A percentile compares a stretch with the other conserved stretches of the same genome.
Conservation (phyloP, 2,329 filamentous ascomycete species). For the Aspergillus hortae region DNA sequence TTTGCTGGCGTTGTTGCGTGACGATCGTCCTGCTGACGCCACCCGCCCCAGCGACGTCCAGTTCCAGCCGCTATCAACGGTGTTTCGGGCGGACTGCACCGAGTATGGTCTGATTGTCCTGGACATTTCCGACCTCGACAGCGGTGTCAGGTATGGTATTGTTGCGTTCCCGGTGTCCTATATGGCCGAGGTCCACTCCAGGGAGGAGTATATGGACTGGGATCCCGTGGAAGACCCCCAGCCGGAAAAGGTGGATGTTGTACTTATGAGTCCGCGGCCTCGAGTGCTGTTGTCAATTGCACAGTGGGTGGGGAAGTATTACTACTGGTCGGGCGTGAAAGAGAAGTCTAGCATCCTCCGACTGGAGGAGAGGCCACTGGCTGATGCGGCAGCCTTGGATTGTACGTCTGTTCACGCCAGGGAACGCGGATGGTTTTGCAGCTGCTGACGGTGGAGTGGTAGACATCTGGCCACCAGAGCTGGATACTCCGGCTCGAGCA, state of each 20-base stretch:
- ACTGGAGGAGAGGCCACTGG: constrained; percentile 10
- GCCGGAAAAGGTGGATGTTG: constrained; percentile 12
- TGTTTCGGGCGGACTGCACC: constrained; percentile 11
- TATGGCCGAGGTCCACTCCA: constrained; percentile 10
- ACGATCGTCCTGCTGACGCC: constrained; percentile 1
- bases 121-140: constrained; percentile 15
- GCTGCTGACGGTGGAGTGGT: constrained; percentile 7
- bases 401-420: constrained; percentile 11
- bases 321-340: background rate
- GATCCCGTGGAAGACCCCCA: constrained; percentile 13
- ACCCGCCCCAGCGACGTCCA: constrained; percentile 13
- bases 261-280: constrained; percentile 9
- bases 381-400: constrained; percentile 9
- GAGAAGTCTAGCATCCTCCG: background rate
- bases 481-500: constrained; percentile 4
- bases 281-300: constrained; percentile 12
- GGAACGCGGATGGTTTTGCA: constrained; percentile 1
- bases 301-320: constrained; percentile 11
- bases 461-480: constrained; percentile 14
- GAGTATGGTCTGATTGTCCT: constrained; percentile 15
- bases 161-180: constrained; percentile 9
- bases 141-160: constrained; percentile 13
- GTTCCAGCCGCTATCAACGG: constrained; percentile 14
- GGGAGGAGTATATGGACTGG: constrained; percentile 1
- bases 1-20: constrained; percentile 12